Percentiles rank a stretch among this genome's conserved stretches.
These are phyloP conservation scores for Nephelium lappaceum DNA, from an alignment of 345 rosid genomes.

Conservation along the genomic window DNA sequence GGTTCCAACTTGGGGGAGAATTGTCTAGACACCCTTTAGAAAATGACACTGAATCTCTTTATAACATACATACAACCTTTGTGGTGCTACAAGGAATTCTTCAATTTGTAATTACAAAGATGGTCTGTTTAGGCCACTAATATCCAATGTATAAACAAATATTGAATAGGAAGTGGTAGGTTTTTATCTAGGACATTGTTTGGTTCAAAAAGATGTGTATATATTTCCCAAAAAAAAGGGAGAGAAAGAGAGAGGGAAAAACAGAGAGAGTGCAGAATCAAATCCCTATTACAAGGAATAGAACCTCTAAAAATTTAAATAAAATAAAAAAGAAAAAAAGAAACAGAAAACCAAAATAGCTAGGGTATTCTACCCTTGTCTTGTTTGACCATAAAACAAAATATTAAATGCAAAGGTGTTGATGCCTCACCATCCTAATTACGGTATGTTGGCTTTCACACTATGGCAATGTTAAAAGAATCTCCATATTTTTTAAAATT, in stretches of 20 bases:
- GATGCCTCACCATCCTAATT: slow-evolving; percentile 16
- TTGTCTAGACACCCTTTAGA: slow-evolving; percentile 38
- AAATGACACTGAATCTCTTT: slow-evolving; percentile 44
- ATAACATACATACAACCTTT: background rate
- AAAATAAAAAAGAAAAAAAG: background rate
- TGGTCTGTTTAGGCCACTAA: background rate
- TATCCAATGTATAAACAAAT: background rate
- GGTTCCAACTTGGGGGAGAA: slow-evolving; percentile 44
- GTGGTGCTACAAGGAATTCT: background rate
- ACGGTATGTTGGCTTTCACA: slow-evolving; percentile 8
- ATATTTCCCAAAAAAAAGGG: slow-evolving; percentile 4
- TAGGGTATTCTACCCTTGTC: background rate
- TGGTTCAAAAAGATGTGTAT: slow-evolving; percentile 1
- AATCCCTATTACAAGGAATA: too few relatives aligned
- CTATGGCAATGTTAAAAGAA: slow-evolving; percentile 7
- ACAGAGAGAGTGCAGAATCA: background rate
- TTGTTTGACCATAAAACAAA: slow-evolving; percentile 16
- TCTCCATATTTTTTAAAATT: background rate
- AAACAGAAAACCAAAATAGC: background rate
- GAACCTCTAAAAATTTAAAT: background rate
- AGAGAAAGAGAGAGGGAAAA: too few relatives aligned
- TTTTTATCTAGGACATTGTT: background rate
- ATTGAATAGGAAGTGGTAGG: background rate
- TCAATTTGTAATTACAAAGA: slow-evolving; percentile 5
- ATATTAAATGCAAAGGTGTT: slow-evolving; percentile 5